Conservation (phyloP, 192 early-diverging fungal species). For the Gorgonomyces haynaldii region DNA sequence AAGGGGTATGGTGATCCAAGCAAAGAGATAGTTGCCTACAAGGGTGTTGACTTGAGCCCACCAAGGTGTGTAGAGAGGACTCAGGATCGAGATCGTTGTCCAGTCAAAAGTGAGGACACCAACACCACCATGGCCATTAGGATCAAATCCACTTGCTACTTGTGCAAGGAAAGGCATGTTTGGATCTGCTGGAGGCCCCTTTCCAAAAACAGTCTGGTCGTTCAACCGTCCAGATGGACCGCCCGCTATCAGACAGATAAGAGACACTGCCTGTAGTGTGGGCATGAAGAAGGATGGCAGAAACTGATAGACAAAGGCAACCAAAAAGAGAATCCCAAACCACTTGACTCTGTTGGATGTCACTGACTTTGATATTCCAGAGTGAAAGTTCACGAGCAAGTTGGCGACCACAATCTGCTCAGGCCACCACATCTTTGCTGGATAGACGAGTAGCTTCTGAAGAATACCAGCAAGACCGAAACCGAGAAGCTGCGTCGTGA, state of each 20-base stretch:
- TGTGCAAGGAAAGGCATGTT: conserved; percentile 3
- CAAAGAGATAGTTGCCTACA: conserved; percentile 56
- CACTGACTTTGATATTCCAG: conserved; percentile 24
- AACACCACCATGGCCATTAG: conserved; percentile 12
- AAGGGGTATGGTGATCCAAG: conserved; percentile 61
- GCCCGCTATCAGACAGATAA: conserved; percentile 41
- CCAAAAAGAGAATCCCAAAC: conserved; percentile 35
- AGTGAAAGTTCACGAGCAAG: conserved; percentile 67
- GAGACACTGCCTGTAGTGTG: conserved; percentile 47
- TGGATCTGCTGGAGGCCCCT: not conserved
- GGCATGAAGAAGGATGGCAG: conserved; percentile 61
- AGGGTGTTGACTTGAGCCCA: conserved; percentile 59
- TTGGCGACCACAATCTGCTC: conserved; percentile 56
- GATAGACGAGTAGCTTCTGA: conserved; percentile 65
- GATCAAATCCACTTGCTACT: conserved; percentile 1
- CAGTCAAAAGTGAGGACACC: conserved; percentile 61
- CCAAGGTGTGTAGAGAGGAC: conserved; percentile 63
- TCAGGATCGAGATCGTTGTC: conserved; percentile 48
- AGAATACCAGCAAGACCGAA: conserved; percentile 54
- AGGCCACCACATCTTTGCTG: conserved; percentile 77
- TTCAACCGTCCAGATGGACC: not conserved
- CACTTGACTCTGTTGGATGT: conserved; percentile 30
- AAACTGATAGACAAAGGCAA: conserved; percentile 42
- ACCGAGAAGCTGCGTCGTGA: conserved; percentile 52
- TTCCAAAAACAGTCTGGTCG: conserved; percentile 4